Evolutionary conservation across 2,329 filamentous ascomycete genomes (phyloP), one percentile per base, ranked within the genome.

Genomic region (Lecanicillium sp.): DNA sequence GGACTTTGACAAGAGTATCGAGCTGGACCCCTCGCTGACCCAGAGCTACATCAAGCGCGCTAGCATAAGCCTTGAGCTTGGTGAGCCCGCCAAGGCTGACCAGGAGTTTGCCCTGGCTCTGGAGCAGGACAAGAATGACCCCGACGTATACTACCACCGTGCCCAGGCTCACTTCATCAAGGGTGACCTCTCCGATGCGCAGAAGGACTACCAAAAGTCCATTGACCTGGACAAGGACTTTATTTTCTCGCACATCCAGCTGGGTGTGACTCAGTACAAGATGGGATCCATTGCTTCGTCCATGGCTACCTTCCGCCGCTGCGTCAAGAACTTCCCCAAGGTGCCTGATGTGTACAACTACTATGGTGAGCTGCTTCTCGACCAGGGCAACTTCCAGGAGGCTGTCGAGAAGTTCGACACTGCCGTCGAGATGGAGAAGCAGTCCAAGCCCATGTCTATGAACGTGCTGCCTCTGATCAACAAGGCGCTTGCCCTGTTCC

Each of bases 281-380:
- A 94, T 97, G 84, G 92, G 92, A 50, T 95, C 87, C 20, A 85
- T 98, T 42, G 92, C 92, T 7, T 96, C 89, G 8, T 95, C 89
- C 33, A 97, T 97, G 88, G 90, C 92, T 27, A 98, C 92, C 5
- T 97, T 98, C 81, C 80, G 90, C 52, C 78, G 89, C 47, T 95
- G 88, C 64, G 89, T 96, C 63, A 98, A 97, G 81, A 96, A 95
- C 68, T 98, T 98, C 58, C 85, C 88, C 56, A 86, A 90, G 59
- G 87, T 94, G 10, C 89, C 90, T 5, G 92, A 98, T 58, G 92
- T 97, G 29, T 98, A 97, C 75, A 98, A 98, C 75, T 98, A 98
- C 77, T 97, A 95, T 56, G 92, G 92, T 55, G 92, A 98, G 69
- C 76, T 98, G 41, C 75, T 98, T 42, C 80, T 98, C 39, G 92